Conservation (phyloP, 768 basidiomycete genomes). For the Mycena floridula region DNA sequence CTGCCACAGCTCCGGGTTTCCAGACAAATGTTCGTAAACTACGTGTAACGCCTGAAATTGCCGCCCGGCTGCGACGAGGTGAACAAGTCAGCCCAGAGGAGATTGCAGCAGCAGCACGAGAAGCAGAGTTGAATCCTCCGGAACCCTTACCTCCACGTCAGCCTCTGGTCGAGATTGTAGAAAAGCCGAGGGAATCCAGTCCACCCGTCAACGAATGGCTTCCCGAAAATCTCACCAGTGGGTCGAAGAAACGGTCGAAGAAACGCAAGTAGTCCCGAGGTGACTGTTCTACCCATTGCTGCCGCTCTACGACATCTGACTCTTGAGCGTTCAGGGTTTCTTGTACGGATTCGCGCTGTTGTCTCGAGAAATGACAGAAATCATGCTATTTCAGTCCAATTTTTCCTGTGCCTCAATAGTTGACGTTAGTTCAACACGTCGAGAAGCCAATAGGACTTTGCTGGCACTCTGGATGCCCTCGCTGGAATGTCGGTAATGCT, state of each 20-base stretch:
- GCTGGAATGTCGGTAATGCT: too few relatives aligned
- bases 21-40: slow-evolving; percentile 46
- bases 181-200: slow-evolving; percentile 6
- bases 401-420: too few relatives aligned
- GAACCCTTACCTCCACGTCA: not conserved
- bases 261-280: slow-evolving; percentile 22
- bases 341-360: too few relatives aligned
- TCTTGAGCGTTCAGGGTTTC: too few relatives aligned
- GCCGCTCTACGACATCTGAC: too few relatives aligned
- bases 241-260: slow-evolving; percentile 36
- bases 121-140: slow-evolving; percentile 28
- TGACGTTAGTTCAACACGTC: too few relatives aligned
- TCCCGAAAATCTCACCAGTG: slow-evolving; percentile 35
- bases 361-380: too few relatives aligned
- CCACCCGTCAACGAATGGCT: slow-evolving; percentile 43
- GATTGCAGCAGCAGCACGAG: slow-evolving; percentile 38
- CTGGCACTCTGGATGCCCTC: too few relatives aligned
- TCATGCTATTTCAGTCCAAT: too few relatives aligned
- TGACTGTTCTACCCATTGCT: too few relatives aligned
- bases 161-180: not conserved
- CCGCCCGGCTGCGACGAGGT: slow-evolving; percentile 43
- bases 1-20: slow-evolving; percentile 37
- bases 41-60: slow-evolving; percentile 49
- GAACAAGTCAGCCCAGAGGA: slow-evolving; percentile 50
- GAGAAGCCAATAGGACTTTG: too few relatives aligned